Evolutionary conservation across 2,329 filamentous ascomycete genomes (phyloP), one percentile per base, ranked within the genome.

Genomic region (Diaporthe sp.): DNA sequence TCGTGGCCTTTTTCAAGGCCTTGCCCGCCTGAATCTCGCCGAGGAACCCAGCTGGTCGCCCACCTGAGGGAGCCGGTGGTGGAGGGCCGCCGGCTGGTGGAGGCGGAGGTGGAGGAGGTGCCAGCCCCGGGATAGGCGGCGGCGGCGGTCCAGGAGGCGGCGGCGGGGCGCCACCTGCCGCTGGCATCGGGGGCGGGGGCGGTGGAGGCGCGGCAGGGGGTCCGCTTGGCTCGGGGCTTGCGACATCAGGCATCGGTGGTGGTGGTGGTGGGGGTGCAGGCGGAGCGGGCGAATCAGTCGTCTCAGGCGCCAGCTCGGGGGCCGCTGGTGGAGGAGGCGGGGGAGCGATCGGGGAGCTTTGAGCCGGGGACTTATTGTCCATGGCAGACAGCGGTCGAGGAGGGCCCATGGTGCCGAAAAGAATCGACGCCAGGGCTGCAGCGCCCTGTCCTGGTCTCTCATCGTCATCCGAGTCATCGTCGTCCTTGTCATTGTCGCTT

Each of bases 371-470:
- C 79, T 94, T 94, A 78, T 94, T 92, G 73, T 94, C 95, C 83
- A 94, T 92, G 9, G 95, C 94, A 28, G 95, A 97, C 59, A 98
- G 86, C 42, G 96, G 96, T 70, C 96, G 92, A 19, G 97, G 96
- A 53, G 97, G 96, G 13, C 91, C 96, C 96, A 99, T 98, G 70
- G 96, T 98, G 75, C 97, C 96, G 82, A 99, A 99, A 28, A 99
- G 89, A 76, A 98, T 97, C 9, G 95, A 98, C 22, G 97, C 97
- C 51, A 99, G 91, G 80, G 98, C 95, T 76, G 97, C 97, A 67
- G 97, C 97, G 75, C 94, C 92, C 73, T 95, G 95, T 69, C 94
- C 94, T 25, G 94, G 93, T 13, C 93, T 91, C 72, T 95, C 94
- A 74, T 96, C 94, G 74, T 96, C 93, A 49, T 92, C 92, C 28